A percentile compares a stretch with the other conserved stretches of the same genome.
phyloP scores from a whole-genome alignment of 2,329 filamentous ascomycete species.

The Aspergillus brunneoviolaceus region DNA sequence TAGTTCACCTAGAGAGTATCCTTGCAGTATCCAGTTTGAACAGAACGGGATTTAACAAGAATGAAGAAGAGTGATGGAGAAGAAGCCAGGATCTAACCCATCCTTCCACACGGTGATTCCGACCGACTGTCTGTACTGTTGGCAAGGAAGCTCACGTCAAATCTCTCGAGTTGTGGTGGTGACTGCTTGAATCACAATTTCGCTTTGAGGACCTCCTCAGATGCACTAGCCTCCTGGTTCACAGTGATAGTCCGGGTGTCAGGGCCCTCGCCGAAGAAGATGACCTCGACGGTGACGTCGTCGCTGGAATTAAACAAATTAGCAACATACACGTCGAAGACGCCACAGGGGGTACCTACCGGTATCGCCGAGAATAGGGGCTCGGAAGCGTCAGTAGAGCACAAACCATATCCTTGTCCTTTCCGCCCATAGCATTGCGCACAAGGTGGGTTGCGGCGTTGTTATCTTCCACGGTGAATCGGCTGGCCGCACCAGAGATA shows the following conservation, averaged over 20 bases:
- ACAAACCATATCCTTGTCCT: constrained; percentile 89
- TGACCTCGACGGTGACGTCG: constrained; percentile 94
- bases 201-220: constrained; percentile 47
- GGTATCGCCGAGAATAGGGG: constrained; percentile 86
- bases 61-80: constrained; percentile 1
- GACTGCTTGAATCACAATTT: constrained; percentile 43
- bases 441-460: constrained; percentile 96
- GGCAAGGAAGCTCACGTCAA: neutral
- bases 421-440: constrained; percentile 89
- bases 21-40: neutral
- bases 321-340: neutral
- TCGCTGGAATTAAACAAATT: constrained; percentile 58
- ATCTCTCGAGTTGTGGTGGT: neutral
- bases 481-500: constrained; percentile 63
- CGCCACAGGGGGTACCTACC: constrained; percentile 55
- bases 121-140: neutral
- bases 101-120: neutral
- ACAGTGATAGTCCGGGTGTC: constrained; percentile 75
- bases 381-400: constrained; percentile 87
- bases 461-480: constrained; percentile 93
- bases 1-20: neutral
- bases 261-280: constrained; percentile 87
- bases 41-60: neutral
- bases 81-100: neutral
- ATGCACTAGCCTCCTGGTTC: constrained; percentile 82